Base-by-base conservation (phyloP, 2,329 filamentous ascomycete species). In the Tricladium varicosporioides region DNA sequence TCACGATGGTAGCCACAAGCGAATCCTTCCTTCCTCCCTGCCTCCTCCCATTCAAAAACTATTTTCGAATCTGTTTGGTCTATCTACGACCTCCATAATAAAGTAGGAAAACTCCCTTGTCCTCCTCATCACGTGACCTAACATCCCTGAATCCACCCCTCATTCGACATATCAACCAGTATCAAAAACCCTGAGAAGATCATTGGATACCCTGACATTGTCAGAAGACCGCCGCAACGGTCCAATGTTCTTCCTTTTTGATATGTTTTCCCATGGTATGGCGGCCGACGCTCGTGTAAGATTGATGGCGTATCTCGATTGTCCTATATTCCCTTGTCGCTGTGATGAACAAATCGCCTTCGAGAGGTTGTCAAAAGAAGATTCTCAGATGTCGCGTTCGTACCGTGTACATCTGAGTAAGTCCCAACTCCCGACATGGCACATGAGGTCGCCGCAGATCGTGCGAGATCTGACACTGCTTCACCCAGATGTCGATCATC, bases 401-500 rank as follows among this genome's bases (percentile, higher is more conserved):
- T 40, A 11, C 36, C 10, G 36, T 27, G 22, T 27, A 27, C 22
- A 27, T 27, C 22, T 27, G 3, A 27, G 22, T 27, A 27, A 27
- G 22, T 27, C 22, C 22, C 22, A 40, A 40, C 11, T 40, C 36
- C 36, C 36, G 36, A 40, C 5, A 49, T 32, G n/a, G 19, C 47
- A 15, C 31, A 49, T 49, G 18, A 32, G 11, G 19, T 49, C 18
- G 31, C n/a, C 16, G n/a, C 16, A 32, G 47, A 49, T 49, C 47
- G 51, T n/a, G 46, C 13, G 13, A 11, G 19, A 54, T 31, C 19
- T 54, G 46, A 19, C 46, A 36, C 19, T 36, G n/a, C 52, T 43
- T 32, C 43, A 54, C 46, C 52, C 36, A 54, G 32, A 32, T 46
- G 45, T 18, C 52, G 52, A 54, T 54, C 53, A 44, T 44, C 19